These are phyloP conservation scores for Chalciporus sphaerocephalus DNA, from an alignment of 768 basidiomycete genomes.

Conservation along the genomic window DNA sequence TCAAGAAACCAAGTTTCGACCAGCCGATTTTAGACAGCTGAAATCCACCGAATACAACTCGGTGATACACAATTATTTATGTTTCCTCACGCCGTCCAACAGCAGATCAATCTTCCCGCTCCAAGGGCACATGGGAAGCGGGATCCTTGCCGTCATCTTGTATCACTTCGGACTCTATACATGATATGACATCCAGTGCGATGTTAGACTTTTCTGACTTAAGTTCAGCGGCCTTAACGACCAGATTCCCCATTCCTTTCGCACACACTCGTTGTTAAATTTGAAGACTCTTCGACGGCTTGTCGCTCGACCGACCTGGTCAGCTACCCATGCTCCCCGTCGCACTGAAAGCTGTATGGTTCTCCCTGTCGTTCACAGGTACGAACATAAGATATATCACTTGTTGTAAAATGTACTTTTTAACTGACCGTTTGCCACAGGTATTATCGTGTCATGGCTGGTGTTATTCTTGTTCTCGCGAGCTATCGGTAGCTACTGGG, in stretches of 20 bases:
- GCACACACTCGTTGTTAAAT: neutral
- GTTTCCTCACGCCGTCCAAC: neutral
- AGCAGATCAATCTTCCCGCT: neutral
- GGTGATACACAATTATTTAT: too few relatives aligned
- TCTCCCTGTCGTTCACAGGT: conserved; percentile 54
- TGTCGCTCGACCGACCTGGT: neutral
- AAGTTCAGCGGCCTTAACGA: neutral
- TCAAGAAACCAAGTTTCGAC: neutral
- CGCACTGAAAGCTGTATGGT: conserved; percentile 55
- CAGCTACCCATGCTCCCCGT: conserved; percentile 46
- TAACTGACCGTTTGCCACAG: conserved; percentile 29
- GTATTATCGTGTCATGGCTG: conserved; percentile 48
- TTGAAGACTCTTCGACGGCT: neutral
- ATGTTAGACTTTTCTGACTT: neutral
- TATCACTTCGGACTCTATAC: neutral
- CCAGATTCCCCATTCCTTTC: neutral
- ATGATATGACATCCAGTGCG: neutral
- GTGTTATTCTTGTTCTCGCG: conserved; percentile 44
- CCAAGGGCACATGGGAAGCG: conserved; percentile 7
- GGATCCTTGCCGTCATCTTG: neutral
- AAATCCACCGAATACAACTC: neutral
- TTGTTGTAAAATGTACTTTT: neutral
- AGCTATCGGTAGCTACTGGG: conserved; percentile 44
- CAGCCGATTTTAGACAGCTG: too few relatives aligned
- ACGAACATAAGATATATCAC: conserved; percentile 2